These are phyloP conservation scores for Oligophagozyma castellii DNA, from an alignment of 1,139 yeast species.

Conservation along the genomic window DNA sequence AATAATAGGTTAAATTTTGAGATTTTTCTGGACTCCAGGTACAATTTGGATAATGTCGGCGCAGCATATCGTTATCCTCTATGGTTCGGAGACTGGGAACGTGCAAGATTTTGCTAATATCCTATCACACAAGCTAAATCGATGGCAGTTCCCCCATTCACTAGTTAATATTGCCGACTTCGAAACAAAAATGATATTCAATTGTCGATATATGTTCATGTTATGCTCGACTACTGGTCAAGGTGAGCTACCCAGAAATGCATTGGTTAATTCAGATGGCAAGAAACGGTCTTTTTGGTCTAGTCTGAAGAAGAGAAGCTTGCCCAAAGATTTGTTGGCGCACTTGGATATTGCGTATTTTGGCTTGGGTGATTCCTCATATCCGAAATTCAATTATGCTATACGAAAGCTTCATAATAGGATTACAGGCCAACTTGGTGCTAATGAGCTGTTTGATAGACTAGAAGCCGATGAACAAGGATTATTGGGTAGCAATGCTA, in stretches of 20 bases:
- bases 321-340: conserved; percentile 50
- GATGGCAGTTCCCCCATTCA: conserved; percentile 39
- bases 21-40: not conserved
- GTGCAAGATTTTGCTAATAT: conserved; percentile 74
- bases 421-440: conserved; percentile 62
- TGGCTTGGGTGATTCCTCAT: conserved; percentile 93
- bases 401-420: conserved; percentile 70
- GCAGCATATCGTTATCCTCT: conserved; percentile 42
- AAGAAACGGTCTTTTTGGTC: conserved; percentile 44
- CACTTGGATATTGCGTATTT: conserved; percentile 57
- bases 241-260: conserved; percentile 82
- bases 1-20: not conserved
- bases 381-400: conserved; percentile 78
- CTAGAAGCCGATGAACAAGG: conserved; percentile 82
- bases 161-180: conserved; percentile 51
- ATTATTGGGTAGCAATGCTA: conserved; percentile 24
- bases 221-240: conserved; percentile 91
- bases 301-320: conserved; percentile 50
- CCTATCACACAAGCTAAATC: conserved; percentile 41
- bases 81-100: conserved; percentile 91
- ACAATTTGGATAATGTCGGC: conserved; percentile 5
- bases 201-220: conserved; percentile 42
- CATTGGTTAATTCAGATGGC: conserved; percentile 22
- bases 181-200: conserved; percentile 36
- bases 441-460: conserved; percentile 50